A percentile compares a stretch with the other conserved stretches of the same genome.
phyloP scores from a whole-genome alignment of 176 grass and related monocot species.

The Alopecurus myosuroides region DNA sequence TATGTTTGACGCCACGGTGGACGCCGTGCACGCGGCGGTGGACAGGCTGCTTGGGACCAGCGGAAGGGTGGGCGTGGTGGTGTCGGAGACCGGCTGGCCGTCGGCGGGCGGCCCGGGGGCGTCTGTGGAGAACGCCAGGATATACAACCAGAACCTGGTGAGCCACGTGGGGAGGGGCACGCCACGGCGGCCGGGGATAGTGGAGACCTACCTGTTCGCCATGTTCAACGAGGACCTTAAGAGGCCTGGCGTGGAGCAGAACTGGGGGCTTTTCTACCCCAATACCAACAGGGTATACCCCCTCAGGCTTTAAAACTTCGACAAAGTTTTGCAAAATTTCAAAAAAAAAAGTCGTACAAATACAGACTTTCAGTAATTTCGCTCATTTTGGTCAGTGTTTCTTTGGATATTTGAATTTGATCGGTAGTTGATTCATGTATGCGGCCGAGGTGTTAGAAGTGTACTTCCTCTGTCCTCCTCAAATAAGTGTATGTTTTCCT shows the following conservation, averaged over 20 bases:
- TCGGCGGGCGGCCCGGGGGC: slow-evolving; percentile 25
- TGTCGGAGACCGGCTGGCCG: slow-evolving; percentile 67
- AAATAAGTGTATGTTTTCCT: too few species aligned
- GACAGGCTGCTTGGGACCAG: slow-evolving; percentile 13
- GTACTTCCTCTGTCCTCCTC: too few species aligned
- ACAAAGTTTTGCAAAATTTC: too few species aligned
- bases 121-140: slow-evolving; percentile 30
- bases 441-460: neutral
- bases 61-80: slow-evolving; percentile 33
- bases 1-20: slow-evolving; percentile 52
- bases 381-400: too few species aligned
- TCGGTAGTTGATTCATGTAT: neutral
- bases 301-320: neutral
- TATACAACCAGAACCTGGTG: slow-evolving; percentile 67
- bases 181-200: slow-evolving; percentile 22
- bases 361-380: too few species aligned
- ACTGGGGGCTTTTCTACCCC: slow-evolving; percentile 60
- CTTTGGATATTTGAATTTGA: too few species aligned
- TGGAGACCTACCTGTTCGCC: slow-evolving; percentile 92
- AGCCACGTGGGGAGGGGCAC: slow-evolving; percentile 42
- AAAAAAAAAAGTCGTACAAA: too few species aligned
- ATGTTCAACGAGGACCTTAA: slow-evolving; percentile 94
- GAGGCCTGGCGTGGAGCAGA: slow-evolving; percentile 11
- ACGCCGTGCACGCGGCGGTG: slow-evolving; percentile 49
- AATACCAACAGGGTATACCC: slow-evolving; percentile 35